These are phyloP conservation scores for Psidium guajava DNA, from an alignment of 345 rosid species.

Conservation along the genomic window DNA sequence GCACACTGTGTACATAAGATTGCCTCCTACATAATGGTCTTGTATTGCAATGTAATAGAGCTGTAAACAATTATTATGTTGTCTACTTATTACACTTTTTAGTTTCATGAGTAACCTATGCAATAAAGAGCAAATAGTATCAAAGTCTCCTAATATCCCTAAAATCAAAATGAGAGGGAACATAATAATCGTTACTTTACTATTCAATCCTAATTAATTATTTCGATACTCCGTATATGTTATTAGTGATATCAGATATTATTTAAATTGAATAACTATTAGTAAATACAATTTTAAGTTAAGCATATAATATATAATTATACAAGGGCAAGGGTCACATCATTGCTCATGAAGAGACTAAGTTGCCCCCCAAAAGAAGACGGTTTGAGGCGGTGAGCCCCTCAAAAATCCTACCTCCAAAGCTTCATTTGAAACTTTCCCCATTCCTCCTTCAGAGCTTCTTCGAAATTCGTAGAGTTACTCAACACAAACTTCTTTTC, in stretches of 20 bases:
- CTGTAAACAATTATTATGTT: too few relatives aligned
- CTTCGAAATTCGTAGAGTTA: neutral
- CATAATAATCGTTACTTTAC: neutral
- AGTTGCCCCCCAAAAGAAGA: neutral
- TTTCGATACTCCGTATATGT: neutral
- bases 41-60: too few relatives aligned
- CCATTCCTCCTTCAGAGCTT: too few relatives aligned
- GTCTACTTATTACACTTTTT: too few relatives aligned
- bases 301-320: too few relatives aligned
- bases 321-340: neutral
- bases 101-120: too few relatives aligned
- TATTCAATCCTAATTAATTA: neutral
- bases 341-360: neutral
- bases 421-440: neutral
- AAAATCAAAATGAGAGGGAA: neutral
- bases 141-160: neutral
- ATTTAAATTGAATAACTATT: too few relatives aligned
- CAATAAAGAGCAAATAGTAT: neutral
- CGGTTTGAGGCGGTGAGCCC: neutral
- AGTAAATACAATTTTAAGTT: too few relatives aligned
- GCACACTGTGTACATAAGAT: too few relatives aligned
- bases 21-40: neutral
- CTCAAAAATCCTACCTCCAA: accelerated
- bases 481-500: neutral
- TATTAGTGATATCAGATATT: neutral